These are phyloP conservation scores for Xerocomus amazonicus DNA, from an alignment of 1,284 basidiomycete species.

Conservation along the genomic window DNA sequence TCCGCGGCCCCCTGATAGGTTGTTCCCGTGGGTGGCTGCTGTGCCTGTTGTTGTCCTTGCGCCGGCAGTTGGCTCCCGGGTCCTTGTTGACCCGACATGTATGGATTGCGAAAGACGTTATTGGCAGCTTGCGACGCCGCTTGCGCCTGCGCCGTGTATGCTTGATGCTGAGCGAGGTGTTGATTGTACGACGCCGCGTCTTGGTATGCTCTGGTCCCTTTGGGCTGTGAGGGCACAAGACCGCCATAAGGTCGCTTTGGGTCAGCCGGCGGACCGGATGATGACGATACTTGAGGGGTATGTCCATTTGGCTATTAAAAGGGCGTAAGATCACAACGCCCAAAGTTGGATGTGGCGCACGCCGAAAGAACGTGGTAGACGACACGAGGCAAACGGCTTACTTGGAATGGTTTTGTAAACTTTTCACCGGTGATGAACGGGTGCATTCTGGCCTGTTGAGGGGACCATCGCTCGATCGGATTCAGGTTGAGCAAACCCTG, in stretches of 20 bases:
- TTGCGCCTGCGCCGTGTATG: constrained; percentile 82
- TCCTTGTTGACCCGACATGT: constrained; percentile 51
- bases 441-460: constrained; percentile 93
- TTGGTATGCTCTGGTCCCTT: constrained; percentile 79
- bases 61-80: constrained; percentile 30
- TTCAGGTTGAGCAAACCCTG: constrained; percentile 92
- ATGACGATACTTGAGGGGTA: constrained; percentile 30
- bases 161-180: constrained; percentile 91
- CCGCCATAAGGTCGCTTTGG: constrained; percentile 95
- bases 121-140: constrained; percentile 63
- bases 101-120: constrained; percentile 69
- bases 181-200: constrained; percentile 95
- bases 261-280: constrained; percentile 43
- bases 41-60: constrained; percentile 36
- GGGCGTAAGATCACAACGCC: constrained; percentile 13
- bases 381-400: constrained; percentile 40
- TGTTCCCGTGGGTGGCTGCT: constrained; percentile 25
- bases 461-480: constrained; percentile 94
- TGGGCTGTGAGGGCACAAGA: constrained; percentile 76
- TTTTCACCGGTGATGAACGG: constrained; percentile 99
- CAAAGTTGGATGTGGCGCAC: neutral
- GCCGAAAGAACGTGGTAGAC: neutral
- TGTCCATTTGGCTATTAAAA: constrained; percentile 50
- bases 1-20: constrained; percentile 23
- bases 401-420: constrained; percentile 84